Evolutionary conservation across 1,139 yeast genomes (phyloP).

Genomic region (Saccharomyces hybrid): DNA sequence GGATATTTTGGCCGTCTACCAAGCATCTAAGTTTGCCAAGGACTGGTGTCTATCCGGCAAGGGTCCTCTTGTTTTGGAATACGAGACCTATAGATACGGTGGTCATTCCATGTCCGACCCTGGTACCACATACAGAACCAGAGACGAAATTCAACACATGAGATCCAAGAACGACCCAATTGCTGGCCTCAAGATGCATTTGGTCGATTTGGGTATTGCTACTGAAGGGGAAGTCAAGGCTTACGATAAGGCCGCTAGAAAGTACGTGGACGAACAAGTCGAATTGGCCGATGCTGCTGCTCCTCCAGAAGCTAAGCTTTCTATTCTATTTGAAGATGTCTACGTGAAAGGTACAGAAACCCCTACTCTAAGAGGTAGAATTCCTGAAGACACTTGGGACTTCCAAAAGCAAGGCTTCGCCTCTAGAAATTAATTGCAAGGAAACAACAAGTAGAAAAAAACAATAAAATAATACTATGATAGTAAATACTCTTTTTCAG

Average conservation of each 20-base stretch:
- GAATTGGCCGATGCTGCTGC: slow-evolving; percentile 90
- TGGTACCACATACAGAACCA: slow-evolving; percentile 98
- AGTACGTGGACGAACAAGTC: slow-evolving; percentile 88
- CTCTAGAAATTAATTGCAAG: slow-evolving; percentile 13
- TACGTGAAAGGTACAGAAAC: slow-evolving; percentile 92
- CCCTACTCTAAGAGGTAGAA: slow-evolving; percentile 92
- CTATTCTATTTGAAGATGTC: slow-evolving; percentile 91
- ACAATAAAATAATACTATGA: not conserved
- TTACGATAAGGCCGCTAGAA: slow-evolving; percentile 93
- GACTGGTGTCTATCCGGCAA: slow-evolving; percentile 91
- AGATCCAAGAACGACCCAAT: slow-evolving; percentile 97
- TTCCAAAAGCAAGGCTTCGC: slow-evolving; percentile 66
- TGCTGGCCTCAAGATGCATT: slow-evolving; percentile 85
- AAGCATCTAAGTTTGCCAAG: slow-evolving; percentile 94
- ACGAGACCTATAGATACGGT: slow-evolving; percentile 98
- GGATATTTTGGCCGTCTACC: slow-evolving; percentile 93
- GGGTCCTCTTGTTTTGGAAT: slow-evolving; percentile 93
- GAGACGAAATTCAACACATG: slow-evolving; percentile 99
- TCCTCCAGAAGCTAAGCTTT: slow-evolving; percentile 93
- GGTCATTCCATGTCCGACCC: slow-evolving; percentile 99
- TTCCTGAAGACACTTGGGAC: slow-evolving; percentile 88
- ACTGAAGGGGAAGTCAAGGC: slow-evolving; percentile 90
- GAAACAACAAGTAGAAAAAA: not conserved
- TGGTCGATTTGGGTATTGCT: slow-evolving; percentile 76
- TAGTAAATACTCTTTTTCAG: not conserved